Percentiles rank a stretch among this genome's conserved stretches.
Conservation (phyloP, 2,329 filamentous ascomycete species). For the Xenoacremonium recifei region DNA sequence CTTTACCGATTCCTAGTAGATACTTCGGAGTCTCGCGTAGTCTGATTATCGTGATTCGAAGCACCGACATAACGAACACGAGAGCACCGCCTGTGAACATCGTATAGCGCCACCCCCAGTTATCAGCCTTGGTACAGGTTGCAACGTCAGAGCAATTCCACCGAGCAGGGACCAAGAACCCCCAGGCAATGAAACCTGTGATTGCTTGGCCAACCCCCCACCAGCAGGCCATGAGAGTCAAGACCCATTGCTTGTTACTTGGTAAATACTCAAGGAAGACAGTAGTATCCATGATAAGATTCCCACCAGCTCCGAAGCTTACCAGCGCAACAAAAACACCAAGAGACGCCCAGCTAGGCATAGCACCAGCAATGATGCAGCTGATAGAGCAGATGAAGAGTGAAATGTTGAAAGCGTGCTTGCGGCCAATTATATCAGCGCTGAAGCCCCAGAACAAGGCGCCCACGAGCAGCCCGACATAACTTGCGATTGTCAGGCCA, state of each 20-base stretch:
- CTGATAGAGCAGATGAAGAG: conserved; percentile 60
- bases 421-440: conserved; percentile 66
- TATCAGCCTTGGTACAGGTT: conserved; percentile 45
- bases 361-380: conserved; percentile 61
- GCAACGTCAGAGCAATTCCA: conserved; percentile 39
- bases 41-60: conserved; percentile 45
- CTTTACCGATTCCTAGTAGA: conserved; percentile 43
- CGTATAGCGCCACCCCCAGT: conserved; percentile 50
- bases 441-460: conserved; percentile 68
- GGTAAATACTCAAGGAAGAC: conserved; percentile 54
- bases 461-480: conserved; percentile 53
- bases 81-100: conserved; percentile 45
- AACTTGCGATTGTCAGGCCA: conserved; percentile 61
- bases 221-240: conserved; percentile 45
- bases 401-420: conserved; percentile 67
- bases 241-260: conserved; percentile 44
- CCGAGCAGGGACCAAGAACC: conserved; percentile 47
- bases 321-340: conserved; percentile 62
- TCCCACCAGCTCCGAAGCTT: conserved; percentile 58
- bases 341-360: conserved; percentile 64
- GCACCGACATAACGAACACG: conserved; percentile 42
- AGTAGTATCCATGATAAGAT: conserved; percentile 50
- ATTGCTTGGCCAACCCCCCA: conserved; percentile 53
- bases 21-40: conserved; percentile 50
- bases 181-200: conserved; percentile 44